Evolutionary conservation across 2,329 filamentous ascomycete species (phyloP).

Genomic region (Rutstroemia sp.): DNA sequence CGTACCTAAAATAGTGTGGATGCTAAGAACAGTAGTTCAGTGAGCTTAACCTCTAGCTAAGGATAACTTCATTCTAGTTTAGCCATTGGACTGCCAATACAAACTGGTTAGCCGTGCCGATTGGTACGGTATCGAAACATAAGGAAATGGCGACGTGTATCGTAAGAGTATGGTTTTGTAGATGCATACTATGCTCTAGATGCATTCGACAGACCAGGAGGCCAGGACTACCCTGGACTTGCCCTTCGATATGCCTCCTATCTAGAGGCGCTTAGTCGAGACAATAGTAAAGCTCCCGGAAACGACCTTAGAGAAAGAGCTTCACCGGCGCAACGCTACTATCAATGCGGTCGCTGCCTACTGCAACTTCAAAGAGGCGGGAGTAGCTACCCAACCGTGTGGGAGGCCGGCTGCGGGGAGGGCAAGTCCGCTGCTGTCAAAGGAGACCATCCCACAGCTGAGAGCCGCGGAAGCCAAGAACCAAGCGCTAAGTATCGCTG

Average conservation of each 20-base stretch:
- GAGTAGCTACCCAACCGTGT: slow-evolving; percentile 1
- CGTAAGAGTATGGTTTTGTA: no score
- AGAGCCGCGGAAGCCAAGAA: slow-evolving; percentile 16
- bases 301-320: slow-evolving; percentile 16
- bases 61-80: no score
- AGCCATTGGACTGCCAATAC: no score
- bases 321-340: slow-evolving; percentile 20
- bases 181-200: no score
- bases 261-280: slow-evolving; percentile 24
- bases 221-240: slow-evolving; percentile 4
- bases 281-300: slow-evolving; percentile 24
- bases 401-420: slow-evolving; percentile 10
- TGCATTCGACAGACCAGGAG: no score
- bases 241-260: slow-evolving; percentile 19
- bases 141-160: no score
- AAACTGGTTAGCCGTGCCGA: no score
- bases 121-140: no score
- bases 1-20: no score
- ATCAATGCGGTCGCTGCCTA: slow-evolving; percentile 23
- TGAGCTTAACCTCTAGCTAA: no score
- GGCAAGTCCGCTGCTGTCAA: slow-evolving; percentile 12
- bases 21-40: no score
- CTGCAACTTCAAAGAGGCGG: no score
- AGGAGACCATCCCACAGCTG: slow-evolving; percentile 14
- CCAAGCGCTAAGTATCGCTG: slow-evolving; percentile 17